Evolutionary conservation across 139 green algal species (phyloP).

Genomic region (Auxenochlorella pyrenoidosa): DNA sequence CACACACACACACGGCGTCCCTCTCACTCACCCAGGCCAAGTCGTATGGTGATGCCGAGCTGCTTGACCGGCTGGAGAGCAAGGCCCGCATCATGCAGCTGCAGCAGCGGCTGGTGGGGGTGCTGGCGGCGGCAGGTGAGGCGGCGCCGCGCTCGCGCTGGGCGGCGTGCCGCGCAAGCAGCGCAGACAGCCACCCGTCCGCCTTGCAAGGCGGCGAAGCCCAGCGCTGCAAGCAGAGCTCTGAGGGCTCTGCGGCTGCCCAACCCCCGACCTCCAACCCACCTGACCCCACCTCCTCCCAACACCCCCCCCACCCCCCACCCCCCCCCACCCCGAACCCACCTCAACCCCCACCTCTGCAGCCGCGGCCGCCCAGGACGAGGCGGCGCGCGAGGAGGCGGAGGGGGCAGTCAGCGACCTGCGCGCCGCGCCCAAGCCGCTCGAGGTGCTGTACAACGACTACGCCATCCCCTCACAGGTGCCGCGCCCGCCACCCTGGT

Average conservation of each 20-base stretch:
- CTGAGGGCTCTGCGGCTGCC: too few relatives aligned
- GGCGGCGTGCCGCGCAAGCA: too few relatives aligned
- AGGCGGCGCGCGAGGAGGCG: constrained; percentile 22
- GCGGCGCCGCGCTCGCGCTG: too few relatives aligned
- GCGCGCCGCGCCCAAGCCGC: constrained; percentile 30
- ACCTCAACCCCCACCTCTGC: not conserved
- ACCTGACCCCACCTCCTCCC: too few relatives aligned
- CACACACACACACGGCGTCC: too few relatives aligned
- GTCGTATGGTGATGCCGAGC: constrained; percentile 59
- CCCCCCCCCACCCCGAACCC: not conserved
- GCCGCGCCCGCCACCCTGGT: too few relatives aligned
- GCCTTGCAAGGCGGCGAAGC: too few relatives aligned
- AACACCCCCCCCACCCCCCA: too few relatives aligned
- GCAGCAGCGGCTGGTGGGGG: constrained; percentile 53
- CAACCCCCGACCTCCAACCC: too few relatives aligned
- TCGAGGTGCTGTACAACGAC: constrained; percentile 88
- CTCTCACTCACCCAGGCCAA: constrained; percentile 37
- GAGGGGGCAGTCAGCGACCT: constrained; percentile 45
- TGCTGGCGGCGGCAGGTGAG: constrained; percentile 5
- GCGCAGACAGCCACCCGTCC: too few relatives aligned
- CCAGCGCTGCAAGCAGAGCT: too few relatives aligned
- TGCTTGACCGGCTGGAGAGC: constrained; percentile 61
- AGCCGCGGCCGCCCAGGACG: constrained; percentile 3
- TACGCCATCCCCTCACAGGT: constrained; percentile 67
- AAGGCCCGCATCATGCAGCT: constrained; percentile 60